Conservation (phyloP, 179 eudicot genomes). For the Nepenthes alata region DNA sequence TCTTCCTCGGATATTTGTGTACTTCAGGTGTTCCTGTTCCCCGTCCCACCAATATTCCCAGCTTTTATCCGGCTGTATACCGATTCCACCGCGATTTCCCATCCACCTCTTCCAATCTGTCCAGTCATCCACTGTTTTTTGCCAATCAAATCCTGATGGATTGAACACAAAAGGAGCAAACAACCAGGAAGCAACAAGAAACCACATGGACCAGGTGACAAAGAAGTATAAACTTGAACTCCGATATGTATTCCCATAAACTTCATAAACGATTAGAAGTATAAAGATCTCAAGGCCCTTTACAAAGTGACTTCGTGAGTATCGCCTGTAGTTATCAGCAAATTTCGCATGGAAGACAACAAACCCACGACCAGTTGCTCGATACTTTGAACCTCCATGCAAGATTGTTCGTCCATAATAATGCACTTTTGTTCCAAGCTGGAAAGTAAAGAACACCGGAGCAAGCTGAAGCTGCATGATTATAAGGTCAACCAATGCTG, state of each 20-base stretch:
- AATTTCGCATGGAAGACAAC: conserved; percentile 71
- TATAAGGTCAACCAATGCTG: conserved; percentile 56
- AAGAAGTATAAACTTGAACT: conserved; percentile 50
- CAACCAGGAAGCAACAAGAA: conserved; percentile 65
- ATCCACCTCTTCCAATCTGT: conserved; percentile 84
- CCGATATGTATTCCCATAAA: conserved; percentile 49
- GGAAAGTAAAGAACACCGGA: conserved; percentile 78
- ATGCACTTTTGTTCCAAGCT: conserved; percentile 75
- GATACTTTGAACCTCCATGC: conserved; percentile 70
- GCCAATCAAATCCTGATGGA: conserved; percentile 84
- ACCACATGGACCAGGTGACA: conserved; percentile 77
- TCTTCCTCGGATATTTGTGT: conserved; percentile 52
- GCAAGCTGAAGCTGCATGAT: conserved; percentile 79
- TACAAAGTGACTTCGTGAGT: conserved; percentile 73
- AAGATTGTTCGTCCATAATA: conserved; percentile 59
- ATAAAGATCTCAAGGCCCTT: conserved; percentile 61
- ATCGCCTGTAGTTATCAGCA: conserved; percentile 69
- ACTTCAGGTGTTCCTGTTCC: conserved; percentile 64
- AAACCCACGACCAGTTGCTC: conserved; percentile 85
- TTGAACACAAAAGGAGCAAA: conserved; percentile 78
- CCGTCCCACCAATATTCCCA: conserved; percentile 88
- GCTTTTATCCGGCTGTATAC: conserved; percentile 57
- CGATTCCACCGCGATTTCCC: conserved; percentile 80
- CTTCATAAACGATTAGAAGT: conserved; percentile 47
- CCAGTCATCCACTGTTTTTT: conserved; percentile 84